Evolutionary conservation across 805 yeast species (phyloP), one percentile per base, ranked within the genome.

Genomic region (Candida alai): DNA sequence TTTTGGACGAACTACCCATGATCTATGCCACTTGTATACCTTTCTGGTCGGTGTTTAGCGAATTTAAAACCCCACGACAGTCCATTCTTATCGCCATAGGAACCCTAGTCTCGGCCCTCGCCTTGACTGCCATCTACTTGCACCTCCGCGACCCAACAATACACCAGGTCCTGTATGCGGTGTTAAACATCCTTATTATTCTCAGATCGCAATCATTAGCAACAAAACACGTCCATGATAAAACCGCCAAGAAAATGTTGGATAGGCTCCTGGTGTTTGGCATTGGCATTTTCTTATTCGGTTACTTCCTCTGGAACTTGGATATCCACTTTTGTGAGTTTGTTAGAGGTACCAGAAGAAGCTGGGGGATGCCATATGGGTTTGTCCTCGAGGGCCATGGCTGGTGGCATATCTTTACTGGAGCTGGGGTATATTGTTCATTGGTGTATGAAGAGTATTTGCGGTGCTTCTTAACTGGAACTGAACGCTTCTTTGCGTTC

Each of bases 21-120:
- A 86, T 93, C 42, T 93, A 93, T 61, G 97, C 96, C 15, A 93
- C 98, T 2, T 90, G 96, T 44, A 79, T 90, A 18, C 97, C 98
- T 0, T 80, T 87, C 41, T 86, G 95, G 95, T 73, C 80, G 27
- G 78, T 84, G 1, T 80, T 82, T 45, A 72, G 84, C 30, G 84
- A 78, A 51, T 76, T 74, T 25, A 65, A 60, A 38, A 42, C 70
- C 12, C 50, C 43, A 12, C 45, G 52, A 35, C 64, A 58, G 19
- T 67, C 77, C 7, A 30, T 59, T n/a, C 35, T 55, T 10, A 64
- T 79, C 15, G 87, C 71, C 0, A 28, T 63, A 7, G 60, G 68
- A 9, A 70, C 79, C 3, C 60, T 72, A 28, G 42, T 60, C 21
- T 78, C 79, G 2, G 85, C 88, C 0, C 67, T 70, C 25, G 34